These are phyloP conservation scores for Puccinia triticina DNA, from an alignment of 1,284 basidiomycete genomes.

Conservation along the genomic window DNA sequence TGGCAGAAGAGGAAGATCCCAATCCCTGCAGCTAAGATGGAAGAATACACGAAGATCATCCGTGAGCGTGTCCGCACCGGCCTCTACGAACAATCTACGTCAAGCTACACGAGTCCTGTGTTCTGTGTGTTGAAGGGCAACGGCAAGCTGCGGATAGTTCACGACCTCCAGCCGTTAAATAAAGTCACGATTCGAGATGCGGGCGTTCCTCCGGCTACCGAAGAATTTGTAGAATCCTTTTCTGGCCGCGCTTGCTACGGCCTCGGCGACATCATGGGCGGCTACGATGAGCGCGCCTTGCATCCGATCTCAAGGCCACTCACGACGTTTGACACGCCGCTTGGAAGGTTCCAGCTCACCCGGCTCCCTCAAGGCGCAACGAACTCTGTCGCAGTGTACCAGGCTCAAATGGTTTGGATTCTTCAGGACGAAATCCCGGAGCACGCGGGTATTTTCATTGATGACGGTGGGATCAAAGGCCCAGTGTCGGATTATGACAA, in stretches of 20 bases:
- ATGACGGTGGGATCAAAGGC: not conserved
- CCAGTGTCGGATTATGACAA: not conserved
- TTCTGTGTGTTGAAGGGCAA: not conserved
- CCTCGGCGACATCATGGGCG: not conserved
- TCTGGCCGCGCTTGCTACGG: too few species aligned
- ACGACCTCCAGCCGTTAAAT: too few species aligned
- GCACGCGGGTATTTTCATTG: not conserved
- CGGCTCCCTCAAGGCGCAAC: too few species aligned
- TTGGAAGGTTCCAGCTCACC: not conserved
- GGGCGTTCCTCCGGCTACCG: not conserved
- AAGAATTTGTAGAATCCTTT: too few species aligned
- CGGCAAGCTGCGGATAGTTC: not conserved
- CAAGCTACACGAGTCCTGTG: not conserved
- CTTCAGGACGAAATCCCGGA: not conserved
- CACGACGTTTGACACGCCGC: not conserved
- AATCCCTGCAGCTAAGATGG: too few species aligned
- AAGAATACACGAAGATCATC: too few species aligned
- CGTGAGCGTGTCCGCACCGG: not conserved
- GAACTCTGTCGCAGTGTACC: not conserved
- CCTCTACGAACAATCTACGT: not conserved
- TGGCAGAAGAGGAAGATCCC: too few species aligned
- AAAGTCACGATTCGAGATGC: too few species aligned
- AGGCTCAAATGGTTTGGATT: not conserved
- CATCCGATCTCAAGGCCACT: not conserved
- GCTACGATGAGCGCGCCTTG: slow-evolving; percentile 6